Conservation (phyloP, 2,329 filamentous ascomycete genomes). For the Cordyceps fumosorosea region DNA sequence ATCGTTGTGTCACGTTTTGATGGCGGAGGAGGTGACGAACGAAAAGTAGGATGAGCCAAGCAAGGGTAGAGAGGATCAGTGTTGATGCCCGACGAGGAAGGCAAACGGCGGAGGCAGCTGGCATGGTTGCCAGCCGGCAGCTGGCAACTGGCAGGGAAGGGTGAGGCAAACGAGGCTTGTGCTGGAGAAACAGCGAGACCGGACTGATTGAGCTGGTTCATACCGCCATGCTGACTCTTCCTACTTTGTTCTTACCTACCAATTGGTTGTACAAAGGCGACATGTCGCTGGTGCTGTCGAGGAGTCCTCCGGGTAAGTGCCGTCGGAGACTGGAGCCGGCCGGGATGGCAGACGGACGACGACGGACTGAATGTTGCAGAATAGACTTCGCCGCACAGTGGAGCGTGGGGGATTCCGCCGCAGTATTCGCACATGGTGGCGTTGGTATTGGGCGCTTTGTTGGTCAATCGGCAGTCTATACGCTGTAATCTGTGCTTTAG, state of each 20-base stretch:
- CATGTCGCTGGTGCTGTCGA: background rate
- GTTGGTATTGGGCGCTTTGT: background rate
- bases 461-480: background rate
- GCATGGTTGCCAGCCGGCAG: background rate
- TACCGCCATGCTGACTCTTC: background rate
- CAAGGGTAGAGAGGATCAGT: background rate
- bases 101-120: constrained; percentile 1
- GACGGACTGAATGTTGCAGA: background rate
- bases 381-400: background rate
- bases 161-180: constrained; percentile 2
- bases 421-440: background rate
- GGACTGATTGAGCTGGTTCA: background rate
- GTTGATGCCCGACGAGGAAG: constrained; percentile 7
- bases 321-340: constrained; percentile 11
- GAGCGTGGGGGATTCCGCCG: background rate
- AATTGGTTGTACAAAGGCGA: background rate
- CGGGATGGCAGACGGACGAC: background rate
- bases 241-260: background rate
- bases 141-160: constrained; percentile 1
- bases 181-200: background rate
- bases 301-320: background rate
- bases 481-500: background rate
- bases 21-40: background rate
- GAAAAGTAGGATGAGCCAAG: background rate
- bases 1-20: background rate